Evolutionary conservation across 2,329 filamentous ascomycete genomes (phyloP).

Genomic region (Chalaropsis ovoidea): DNA sequence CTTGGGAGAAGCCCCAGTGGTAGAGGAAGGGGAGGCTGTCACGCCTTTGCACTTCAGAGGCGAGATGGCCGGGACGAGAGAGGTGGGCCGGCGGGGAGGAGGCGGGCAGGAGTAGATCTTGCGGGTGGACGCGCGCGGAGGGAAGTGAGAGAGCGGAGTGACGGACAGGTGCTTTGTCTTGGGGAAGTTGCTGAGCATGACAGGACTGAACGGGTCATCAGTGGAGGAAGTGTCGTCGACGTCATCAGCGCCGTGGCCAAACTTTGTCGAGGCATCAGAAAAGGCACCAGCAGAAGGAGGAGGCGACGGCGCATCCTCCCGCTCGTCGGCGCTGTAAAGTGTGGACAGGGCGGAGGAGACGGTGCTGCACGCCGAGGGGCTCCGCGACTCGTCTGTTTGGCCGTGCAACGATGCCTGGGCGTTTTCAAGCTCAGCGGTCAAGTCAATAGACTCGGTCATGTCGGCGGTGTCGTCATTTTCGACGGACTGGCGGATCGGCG

Average conservation of each 20-base stretch:
- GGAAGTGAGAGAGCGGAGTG: not conserved
- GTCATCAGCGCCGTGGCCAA: conserved; percentile 1
- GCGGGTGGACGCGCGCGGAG: conserved; percentile 1
- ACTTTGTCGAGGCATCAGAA: conserved; percentile 18
- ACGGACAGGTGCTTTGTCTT: conserved; percentile 24
- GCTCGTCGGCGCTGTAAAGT: conserved; percentile 46
- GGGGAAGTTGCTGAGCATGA: conserved; percentile 19
- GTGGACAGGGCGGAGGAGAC: conserved; percentile 47
- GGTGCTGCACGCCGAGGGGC: conserved; percentile 34
- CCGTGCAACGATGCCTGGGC: not conserved
- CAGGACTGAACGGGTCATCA: conserved; percentile 18
- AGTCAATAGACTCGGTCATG: not conserved
- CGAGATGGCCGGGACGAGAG: not conserved
- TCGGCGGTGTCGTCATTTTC: not conserved
- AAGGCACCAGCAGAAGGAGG: conserved; percentile 11
- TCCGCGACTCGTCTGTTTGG: conserved; percentile 1
- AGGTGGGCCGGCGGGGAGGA: conserved; percentile 1
- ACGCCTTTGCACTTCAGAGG: not conserved
- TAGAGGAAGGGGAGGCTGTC: not conserved
- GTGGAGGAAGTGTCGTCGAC: conserved; percentile 4
- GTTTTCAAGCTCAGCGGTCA: conserved; percentile 6
- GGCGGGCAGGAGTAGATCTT: conserved; percentile 22
- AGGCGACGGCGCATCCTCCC: conserved; percentile 31
- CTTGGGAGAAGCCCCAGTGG: not conserved
- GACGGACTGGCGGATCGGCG: conserved; percentile 12